Evolutionary conservation across 345 rosid genomes (phyloP).

Genomic region (Lepidium africanum): DNA sequence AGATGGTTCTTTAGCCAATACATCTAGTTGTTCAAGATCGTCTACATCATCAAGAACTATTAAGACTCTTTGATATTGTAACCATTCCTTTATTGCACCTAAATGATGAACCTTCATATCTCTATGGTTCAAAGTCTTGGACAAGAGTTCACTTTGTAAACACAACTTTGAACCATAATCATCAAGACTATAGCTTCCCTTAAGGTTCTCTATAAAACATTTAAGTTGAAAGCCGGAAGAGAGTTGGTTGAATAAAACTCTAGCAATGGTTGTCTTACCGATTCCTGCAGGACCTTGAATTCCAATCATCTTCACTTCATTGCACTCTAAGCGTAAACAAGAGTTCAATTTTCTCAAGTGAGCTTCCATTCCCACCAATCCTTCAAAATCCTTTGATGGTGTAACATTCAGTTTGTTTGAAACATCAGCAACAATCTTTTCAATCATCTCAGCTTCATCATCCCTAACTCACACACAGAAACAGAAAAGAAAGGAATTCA

Average conservation of each 20-base stretch:
- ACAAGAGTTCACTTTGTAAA: conserved; percentile 1
- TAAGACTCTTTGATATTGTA: conserved; percentile 23
- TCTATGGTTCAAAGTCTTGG: neutral
- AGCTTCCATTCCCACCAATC: neutral
- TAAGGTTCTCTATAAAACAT: conserved; percentile 5
- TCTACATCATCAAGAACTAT: conserved; percentile 47
- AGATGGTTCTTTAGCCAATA: conserved; percentile 32
- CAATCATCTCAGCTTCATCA: neutral
- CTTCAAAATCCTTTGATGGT: neutral
- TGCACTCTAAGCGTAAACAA: neutral
- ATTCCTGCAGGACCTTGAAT: neutral
- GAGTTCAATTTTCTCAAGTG: neutral
- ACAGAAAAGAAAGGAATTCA: neutral
- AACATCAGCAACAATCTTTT: neutral
- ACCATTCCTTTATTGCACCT: neutral
- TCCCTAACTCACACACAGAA: neutral
- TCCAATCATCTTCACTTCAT: conserved; percentile 7
- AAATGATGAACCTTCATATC: conserved; percentile 9
- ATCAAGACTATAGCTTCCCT: neutral
- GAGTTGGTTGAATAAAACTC: neutral
- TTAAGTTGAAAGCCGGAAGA: neutral
- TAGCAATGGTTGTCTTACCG: neutral
- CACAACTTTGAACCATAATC: neutral
- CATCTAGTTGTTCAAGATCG: conserved; percentile 33
- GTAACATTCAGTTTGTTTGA: neutral